Evolutionary conservation across 768 basidiomycete species (phyloP), one percentile per base, ranked within the genome.

Genomic region (Agrocybe chaxingu): DNA sequence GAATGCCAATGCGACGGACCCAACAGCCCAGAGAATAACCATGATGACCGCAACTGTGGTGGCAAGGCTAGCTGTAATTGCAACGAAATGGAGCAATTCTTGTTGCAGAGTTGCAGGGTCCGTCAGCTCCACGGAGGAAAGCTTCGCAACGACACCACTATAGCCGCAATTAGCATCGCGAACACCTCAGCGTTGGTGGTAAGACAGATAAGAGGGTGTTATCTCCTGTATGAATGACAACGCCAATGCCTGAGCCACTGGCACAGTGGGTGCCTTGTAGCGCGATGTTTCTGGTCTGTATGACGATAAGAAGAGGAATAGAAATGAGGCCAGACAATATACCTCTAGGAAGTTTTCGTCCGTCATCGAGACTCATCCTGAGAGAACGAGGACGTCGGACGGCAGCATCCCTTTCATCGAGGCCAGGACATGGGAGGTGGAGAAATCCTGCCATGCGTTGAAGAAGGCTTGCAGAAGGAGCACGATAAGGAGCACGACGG

Each of bases 341-440:
- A 62, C 62, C 50, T 62, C 70, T 50, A 67, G 52, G 41, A 63
- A 64, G 39, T 67, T 71, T n/a, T 55, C 55, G 48, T 71, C 68
- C 4, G 66, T 71, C 67, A 56, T 47, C 52, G 73, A 66, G 2
- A 69, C 61, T 35, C 60, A 53, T n/a, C 60, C 59, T 9, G 58
- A 53, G 36, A 82, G 73, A 35, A 87, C 79, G 39, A 83, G 70
- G 34, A 84, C 79, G 50, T 82, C 80, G 32, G 82, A 78, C 0
- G 85, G 82, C 1, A 87, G 76, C 62, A 87, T 82, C 54, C 78
- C 77, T 58, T 81, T 78, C 57, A 85, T 84, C 5, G 81, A 82
- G 1, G 76, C 70, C 80, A 84, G 84, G 44, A 82, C 77, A 12
- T 78, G 70, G 0, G 74, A 69, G 0, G 82, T 82, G 0, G 79